Percentiles rank a stretch among this genome's conserved stretches.
These are phyloP conservation scores for Coemansia erecta DNA, from an alignment of 192 early-diverging fungal genomes.

Conservation along the genomic window DNA sequence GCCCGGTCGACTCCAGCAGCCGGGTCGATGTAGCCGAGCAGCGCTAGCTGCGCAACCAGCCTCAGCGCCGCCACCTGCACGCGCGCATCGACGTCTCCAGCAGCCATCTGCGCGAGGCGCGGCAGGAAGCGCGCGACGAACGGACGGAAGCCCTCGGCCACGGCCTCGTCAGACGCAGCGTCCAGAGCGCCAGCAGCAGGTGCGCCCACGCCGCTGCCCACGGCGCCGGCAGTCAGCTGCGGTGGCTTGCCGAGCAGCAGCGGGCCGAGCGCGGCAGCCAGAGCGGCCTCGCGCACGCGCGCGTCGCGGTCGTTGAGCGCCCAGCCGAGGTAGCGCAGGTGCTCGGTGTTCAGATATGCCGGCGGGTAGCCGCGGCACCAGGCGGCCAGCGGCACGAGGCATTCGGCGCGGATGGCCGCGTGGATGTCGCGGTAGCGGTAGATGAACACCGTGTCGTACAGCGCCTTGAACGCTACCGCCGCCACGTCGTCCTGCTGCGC, in stretches of 20 bases:
- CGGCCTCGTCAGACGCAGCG: slow-evolving; percentile 54
- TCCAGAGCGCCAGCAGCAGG: slow-evolving; percentile 74
- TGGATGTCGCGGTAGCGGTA: slow-evolving; percentile 89
- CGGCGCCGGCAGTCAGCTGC: slow-evolving; percentile 67
- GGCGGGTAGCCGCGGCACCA: slow-evolving; percentile 76
- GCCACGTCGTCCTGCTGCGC: slow-evolving; percentile 59
- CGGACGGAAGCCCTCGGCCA: slow-evolving; percentile 48
- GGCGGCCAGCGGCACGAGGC: slow-evolving; percentile 72
- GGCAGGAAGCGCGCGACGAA: slow-evolving; percentile 39
- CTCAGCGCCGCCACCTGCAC: slow-evolving; percentile 48
- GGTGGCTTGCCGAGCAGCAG: slow-evolving; percentile 56
- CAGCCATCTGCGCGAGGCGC: slow-evolving; percentile 47
- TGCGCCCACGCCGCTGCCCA: slow-evolving; percentile 69
- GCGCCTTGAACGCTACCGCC: slow-evolving; percentile 61
- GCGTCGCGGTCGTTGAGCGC: slow-evolving; percentile 79
- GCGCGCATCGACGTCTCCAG: slow-evolving; percentile 36
- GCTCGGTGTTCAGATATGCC: slow-evolving; percentile 67
- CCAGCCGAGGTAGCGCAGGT: slow-evolving; percentile 87
- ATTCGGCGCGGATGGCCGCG: slow-evolving; percentile 78
- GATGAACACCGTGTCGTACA: slow-evolving; percentile 85
- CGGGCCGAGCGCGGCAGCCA: slow-evolving; percentile 63
- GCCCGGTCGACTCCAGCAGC: slow-evolving; percentile 26
- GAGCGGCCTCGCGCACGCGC: slow-evolving; percentile 64
- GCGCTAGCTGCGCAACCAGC: slow-evolving; percentile 30
- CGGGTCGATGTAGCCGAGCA: slow-evolving; percentile 33